Evolutionary conservation across 805 yeast genomes (phyloP).

Genomic region (Candida rishiriensis): DNA sequence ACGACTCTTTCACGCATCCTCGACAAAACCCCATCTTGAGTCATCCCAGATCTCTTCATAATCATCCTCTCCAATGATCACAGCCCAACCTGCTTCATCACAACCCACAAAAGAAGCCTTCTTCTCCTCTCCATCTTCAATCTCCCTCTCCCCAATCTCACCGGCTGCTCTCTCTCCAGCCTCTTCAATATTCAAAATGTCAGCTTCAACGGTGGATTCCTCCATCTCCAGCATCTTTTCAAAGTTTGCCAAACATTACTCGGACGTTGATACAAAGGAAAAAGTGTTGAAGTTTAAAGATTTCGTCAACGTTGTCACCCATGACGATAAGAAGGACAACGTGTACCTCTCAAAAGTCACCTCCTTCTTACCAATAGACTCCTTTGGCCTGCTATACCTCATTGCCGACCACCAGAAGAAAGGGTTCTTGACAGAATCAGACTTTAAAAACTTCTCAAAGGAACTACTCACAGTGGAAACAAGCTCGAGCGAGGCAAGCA

Average conservation of each 20-base stretch:
- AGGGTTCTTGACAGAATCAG: conserved; percentile 52
- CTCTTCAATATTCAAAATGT: conserved; percentile 7
- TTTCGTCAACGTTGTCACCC: conserved; percentile 38
- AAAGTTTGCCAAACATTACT: conserved; percentile 35
- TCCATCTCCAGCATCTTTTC: conserved; percentile 35
- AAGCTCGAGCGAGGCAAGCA: conserved; percentile 40
- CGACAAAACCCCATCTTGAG: neutral
- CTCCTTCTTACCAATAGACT: conserved; percentile 43
- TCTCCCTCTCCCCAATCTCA: neutral
- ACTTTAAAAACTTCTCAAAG: conserved; percentile 71
- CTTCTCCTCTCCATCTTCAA: neutral
- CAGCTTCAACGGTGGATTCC: conserved; percentile 12
- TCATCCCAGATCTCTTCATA: neutral
- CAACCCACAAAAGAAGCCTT: no score
- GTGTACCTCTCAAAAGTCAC: conserved; percentile 19
- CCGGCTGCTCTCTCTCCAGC: conserved; percentile 1
- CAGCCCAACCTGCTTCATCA: no score
- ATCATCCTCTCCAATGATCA: neutral
- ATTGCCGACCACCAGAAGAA: conserved; percentile 70
- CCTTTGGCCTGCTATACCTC: conserved; percentile 69
- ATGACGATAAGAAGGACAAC: conserved; percentile 36
- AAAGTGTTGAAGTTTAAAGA: conserved; percentile 35
- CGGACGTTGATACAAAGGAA: conserved; percentile 25
- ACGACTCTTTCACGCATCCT: neutral
- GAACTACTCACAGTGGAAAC: conserved; percentile 42